phyloP scores from a whole-genome alignment of 805 yeast species.

The Sugiyamaella americana region DNA sequence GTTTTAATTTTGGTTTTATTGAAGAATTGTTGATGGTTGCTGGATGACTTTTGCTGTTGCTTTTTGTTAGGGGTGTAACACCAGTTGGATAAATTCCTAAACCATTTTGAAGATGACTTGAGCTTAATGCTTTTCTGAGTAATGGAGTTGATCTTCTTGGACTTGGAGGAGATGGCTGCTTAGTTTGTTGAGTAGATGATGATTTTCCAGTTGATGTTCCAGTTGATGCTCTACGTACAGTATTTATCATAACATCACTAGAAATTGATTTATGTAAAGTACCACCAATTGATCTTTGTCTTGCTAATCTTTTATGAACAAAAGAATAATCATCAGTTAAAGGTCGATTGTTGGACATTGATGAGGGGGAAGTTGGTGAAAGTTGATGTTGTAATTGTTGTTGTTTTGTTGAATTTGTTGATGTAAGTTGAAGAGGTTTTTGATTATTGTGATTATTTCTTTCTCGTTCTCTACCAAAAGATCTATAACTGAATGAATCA shows the following conservation, averaged over 20 bases:
- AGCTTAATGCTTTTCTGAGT: constrained; percentile 15
- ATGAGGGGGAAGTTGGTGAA: not conserved
- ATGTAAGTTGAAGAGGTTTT: not conserved
- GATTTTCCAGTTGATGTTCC: constrained; percentile 3
- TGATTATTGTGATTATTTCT: not conserved
- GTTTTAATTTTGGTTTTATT: constrained; percentile 4
- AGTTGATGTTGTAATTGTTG: not conserved
- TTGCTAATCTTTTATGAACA: constrained; percentile 6
- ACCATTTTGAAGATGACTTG: constrained; percentile 14
- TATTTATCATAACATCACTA: not conserved
- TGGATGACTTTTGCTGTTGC: not conserved
- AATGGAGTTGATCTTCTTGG: constrained; percentile 13
- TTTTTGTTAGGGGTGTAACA: not conserved
- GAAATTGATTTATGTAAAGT: not conserved
- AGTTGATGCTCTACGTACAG: constrained; percentile 11
- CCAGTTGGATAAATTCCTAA: constrained; percentile 6
- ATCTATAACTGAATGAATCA: not conserved
- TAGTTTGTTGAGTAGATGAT: not conserved
- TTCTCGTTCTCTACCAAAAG: not conserved
- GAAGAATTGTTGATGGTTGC: not conserved
- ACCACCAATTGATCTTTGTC: constrained; percentile 9
- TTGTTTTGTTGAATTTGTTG: not conserved
- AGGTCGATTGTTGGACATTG: constrained; percentile 4
- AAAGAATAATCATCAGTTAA: constrained; percentile 7
- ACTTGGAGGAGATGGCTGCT: constrained; percentile 1